Conservation (phyloP, 371 early-diverging fungal genomes). For the Blastocladiella emersonii region DNA sequence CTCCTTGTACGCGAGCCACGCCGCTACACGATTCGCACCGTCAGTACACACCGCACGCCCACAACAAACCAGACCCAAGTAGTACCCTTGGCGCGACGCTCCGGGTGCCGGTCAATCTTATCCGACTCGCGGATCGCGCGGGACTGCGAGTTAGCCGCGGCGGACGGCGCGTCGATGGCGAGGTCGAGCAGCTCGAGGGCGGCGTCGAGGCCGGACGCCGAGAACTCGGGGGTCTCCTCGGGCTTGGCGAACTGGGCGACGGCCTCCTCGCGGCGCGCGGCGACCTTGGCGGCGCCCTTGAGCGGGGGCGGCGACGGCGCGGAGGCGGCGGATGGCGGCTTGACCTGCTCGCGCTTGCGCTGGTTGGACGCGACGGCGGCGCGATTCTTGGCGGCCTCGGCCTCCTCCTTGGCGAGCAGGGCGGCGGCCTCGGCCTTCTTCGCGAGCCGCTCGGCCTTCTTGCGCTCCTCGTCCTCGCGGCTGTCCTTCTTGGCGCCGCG, state of each 20-base stretch:
- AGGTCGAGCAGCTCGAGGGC: slow-evolving; percentile 25
- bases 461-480: slow-evolving; percentile 8
- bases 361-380: slow-evolving; percentile 4
- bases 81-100: slow-evolving; percentile 24
- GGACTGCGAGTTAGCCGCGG: neutral
- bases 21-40: slow-evolving; percentile 9
- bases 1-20: slow-evolving; percentile 27
- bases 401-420: slow-evolving; percentile 7
- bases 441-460: slow-evolving; percentile 3
- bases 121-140: slow-evolving; percentile 5
- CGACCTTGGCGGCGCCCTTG: neutral
- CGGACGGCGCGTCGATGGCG: slow-evolving; percentile 2
- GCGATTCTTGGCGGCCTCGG: slow-evolving; percentile 7
- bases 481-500: neutral
- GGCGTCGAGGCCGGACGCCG: slow-evolving; percentile 25
- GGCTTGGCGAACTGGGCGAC: neutral
- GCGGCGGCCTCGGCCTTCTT: slow-evolving; percentile 9
- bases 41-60: too few species aligned
- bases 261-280: neutral
- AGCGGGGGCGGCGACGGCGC: neutral
- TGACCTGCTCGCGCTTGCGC: slow-evolving; percentile 10
- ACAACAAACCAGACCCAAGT: neutral
- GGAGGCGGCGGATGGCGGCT: neutral
- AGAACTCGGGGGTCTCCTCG: slow-evolving; percentile 10
- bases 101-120: slow-evolving; percentile 29